These are phyloP conservation scores for Linderniella brevidens DNA, from an alignment of 257 asterid genomes.

Conservation along the genomic window DNA sequence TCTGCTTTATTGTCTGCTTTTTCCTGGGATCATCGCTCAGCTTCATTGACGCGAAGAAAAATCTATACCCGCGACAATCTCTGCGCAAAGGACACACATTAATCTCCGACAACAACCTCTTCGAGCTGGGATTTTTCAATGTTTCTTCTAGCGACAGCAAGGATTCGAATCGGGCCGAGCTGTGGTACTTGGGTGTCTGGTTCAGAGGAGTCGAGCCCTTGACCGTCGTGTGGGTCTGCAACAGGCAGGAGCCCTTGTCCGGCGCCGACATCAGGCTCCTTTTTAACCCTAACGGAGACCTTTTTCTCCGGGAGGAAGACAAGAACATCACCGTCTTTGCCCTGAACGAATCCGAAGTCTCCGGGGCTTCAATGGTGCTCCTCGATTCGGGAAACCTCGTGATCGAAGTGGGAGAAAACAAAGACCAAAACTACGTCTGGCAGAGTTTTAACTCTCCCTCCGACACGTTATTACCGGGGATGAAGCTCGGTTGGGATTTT, in stretches of 20 bases:
- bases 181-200: conserved; percentile 58
- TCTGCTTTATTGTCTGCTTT: not conserved
- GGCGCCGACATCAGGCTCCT: conserved; percentile 7
- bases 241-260: conserved; percentile 48
- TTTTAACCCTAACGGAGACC: conserved; percentile 19
- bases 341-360: conserved; percentile 15
- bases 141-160: conserved; percentile 9
- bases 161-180: not conserved
- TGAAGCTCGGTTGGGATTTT: conserved; percentile 89
- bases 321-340: conserved; percentile 26
- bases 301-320: conserved; percentile 22
- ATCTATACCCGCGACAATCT: conserved; percentile 8
- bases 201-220: conserved; percentile 22
- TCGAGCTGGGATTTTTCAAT: conserved; percentile 62
- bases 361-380: conserved; percentile 32
- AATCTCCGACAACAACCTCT: conserved; percentile 22
- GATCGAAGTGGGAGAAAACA: conserved; percentile 1
- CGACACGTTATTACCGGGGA: conserved; percentile 74
- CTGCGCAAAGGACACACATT: conserved; percentile 24
- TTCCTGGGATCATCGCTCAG: conserved; percentile 1
- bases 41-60: not conserved
- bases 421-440: conserved; percentile 28
- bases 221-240: conserved; percentile 75
- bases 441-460: conserved; percentile 72
- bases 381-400: conserved; percentile 50